A percentile compares a stretch with the other conserved stretches of the same genome.
These are phyloP conservation scores for Aureobasidium sp. DNA, from an alignment of 2,329 filamentous ascomycete species.

Conservation along the genomic window DNA sequence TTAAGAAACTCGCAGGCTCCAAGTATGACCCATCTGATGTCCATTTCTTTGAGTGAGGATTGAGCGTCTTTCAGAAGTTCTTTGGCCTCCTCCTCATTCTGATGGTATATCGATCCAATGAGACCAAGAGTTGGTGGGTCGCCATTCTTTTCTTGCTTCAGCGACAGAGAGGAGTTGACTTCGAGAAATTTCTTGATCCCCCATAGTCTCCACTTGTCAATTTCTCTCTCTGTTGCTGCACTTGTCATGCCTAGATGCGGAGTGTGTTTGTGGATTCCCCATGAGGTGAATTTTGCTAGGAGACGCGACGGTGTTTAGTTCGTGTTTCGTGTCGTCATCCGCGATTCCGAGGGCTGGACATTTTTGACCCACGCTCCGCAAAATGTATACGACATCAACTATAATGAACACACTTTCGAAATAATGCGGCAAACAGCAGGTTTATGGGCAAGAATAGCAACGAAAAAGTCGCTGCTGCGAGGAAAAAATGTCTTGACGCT, in stretches of 20 bases:
- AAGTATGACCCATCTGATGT: background rate
- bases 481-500: conserved; percentile 28
- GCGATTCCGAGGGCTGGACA: background rate
- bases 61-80: background rate
- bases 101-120: background rate
- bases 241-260: background rate
- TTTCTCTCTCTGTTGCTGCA: background rate
- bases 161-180: background rate
- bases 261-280: background rate
- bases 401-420: background rate
- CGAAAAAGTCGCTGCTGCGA: conserved; percentile 23
- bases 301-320: conserved; percentile 11
- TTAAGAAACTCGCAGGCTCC: background rate
- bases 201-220: conserved; percentile 8
- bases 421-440: conserved; percentile 10
- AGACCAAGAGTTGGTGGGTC: background rate
- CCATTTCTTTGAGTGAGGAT: background rate
- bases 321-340: conserved; percentile 6
- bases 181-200: conserved; percentile 1
- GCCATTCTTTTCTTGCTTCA: background rate
- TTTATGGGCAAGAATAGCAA: conserved; percentile 26
- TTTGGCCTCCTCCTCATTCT: background rate
- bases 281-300: background rate
- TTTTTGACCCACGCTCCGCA: conserved; percentile 5
- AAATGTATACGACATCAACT: conserved; percentile 14